Base-by-base conservation (phyloP, 495 filamentous ascomycete species). In the Parathielavia hyrcaniae region DNA sequence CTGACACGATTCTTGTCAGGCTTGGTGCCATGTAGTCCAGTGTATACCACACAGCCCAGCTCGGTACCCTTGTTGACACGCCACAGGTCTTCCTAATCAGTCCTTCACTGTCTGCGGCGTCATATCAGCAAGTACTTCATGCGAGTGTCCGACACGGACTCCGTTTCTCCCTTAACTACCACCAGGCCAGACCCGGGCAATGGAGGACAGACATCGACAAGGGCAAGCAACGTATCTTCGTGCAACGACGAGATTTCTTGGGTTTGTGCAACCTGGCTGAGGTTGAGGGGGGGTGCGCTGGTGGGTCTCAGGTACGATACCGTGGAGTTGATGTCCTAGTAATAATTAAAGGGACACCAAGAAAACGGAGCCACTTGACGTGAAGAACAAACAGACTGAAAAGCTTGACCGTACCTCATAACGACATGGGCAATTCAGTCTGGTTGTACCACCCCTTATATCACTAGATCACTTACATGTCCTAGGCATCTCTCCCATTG, bases 361-460 rank as follows among this genome's bases (percentile, higher is more conserved):
- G 7, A 17, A 34, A 19, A 35, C 12, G 17, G 17, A 34, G 4
- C 14, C 12, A n/a, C 32, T 23, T 3, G 17, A 30, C 20, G 39
- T 36, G 14, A 0, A 5, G 12, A 6, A 45, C 58, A 60, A 60
- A 60, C 58, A 59, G 50, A 60, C 58, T 53, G 50, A 43, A n/a
- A 5, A 20, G 6, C n/a, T 32, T 17, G n/a, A 34, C 45, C 16
- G 22, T 50, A 40, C 34, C 47, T 20, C 40, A 50, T 14, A 32
- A 12, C 9, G 16, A 23, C 35, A 23, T 5, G 39, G 14, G 30
- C 45, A 26, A n/a, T 23, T 22, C 16, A 10, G 26, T 59, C 22
- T 30, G 26, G 26, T 30, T 30, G 47, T 55, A 50, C 36, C 17
- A 12, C 10, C 17, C 23, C 34, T 35, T 55, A 53, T 61, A 52